A percentile compares a stretch with the other conserved stretches of the same genome.
These are phyloP conservation scores for Chalciporus piperatus DNA, from an alignment of 768 basidiomycete species.

Conservation along the genomic window DNA sequence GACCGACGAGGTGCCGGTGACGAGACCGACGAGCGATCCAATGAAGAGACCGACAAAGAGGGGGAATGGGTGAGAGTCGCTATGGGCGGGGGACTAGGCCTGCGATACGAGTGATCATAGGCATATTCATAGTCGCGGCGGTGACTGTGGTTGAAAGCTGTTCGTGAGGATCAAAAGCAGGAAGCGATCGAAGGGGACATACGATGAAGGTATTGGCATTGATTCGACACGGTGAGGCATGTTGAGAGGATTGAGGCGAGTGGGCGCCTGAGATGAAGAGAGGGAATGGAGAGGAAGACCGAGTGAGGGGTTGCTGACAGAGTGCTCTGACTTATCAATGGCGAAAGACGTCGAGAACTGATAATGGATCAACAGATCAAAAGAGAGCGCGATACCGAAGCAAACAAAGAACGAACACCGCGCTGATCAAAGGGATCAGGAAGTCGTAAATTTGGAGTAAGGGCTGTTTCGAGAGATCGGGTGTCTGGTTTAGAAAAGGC, in stretches of 20 bases:
- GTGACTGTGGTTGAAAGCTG: constrained; percentile 27
- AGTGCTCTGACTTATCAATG: constrained; percentile 37
- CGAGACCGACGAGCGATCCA: constrained; percentile 58
- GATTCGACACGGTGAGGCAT: constrained; percentile 56
- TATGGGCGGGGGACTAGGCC: constrained; percentile 48
- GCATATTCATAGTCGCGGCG: constrained; percentile 39
- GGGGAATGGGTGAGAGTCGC: constrained; percentile 57
- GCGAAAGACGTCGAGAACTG: constrained; percentile 36
- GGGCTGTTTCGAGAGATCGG: constrained; percentile 34
- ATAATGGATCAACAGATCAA: constrained; percentile 39
- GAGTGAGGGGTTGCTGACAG: constrained; percentile 22
- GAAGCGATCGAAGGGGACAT: constrained; percentile 21
- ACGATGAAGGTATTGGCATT: constrained; percentile 33
- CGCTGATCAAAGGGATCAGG: constrained; percentile 34
- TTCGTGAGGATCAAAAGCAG: constrained; percentile 31
- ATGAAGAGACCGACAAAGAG: constrained; percentile 55
- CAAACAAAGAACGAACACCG: constrained; percentile 36
- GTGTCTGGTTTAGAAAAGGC: constrained; percentile 29
- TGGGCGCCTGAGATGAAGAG: constrained; percentile 10
- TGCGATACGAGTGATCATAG: constrained; percentile 39
- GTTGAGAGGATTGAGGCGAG: constrained; percentile 17
- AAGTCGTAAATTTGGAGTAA: constrained; percentile 32
- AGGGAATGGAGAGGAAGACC: constrained; percentile 15
- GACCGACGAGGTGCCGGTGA: constrained; percentile 53
- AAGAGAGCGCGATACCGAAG: constrained; percentile 34